Percentiles rank a stretch among this genome's conserved stretches.
These are phyloP conservation scores for Phoma herbarum DNA, from an alignment of 2,329 filamentous ascomycete genomes.

Conservation along the genomic window DNA sequence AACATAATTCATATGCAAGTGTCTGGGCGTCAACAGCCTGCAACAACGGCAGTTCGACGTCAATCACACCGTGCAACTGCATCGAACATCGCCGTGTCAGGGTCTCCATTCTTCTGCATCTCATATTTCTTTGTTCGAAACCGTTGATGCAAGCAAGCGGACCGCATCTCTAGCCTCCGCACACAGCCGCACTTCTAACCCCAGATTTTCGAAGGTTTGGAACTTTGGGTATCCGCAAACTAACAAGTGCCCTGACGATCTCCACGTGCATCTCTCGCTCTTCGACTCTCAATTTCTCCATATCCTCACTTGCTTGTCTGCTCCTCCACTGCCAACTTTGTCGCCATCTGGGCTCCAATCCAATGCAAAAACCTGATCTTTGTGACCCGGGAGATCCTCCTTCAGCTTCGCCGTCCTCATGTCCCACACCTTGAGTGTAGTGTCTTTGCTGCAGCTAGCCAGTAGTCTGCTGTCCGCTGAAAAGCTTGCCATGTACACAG, in stretches of 20 bases:
- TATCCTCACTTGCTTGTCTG: conserved; percentile 79
- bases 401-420: conserved; percentile 83
- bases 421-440: conserved; percentile 94
- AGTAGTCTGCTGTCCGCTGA: conserved; percentile 90
- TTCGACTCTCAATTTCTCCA: conserved; percentile 70
- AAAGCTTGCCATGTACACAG: conserved; percentile 93
- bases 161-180: conserved; percentile 21
- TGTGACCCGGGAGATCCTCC: conserved; percentile 85
- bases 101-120: neutral
- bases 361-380: conserved; percentile 91
- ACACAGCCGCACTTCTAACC: conserved; percentile 16
- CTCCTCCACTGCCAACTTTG: conserved; percentile 88
- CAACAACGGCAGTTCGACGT: neutral
- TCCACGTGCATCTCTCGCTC: conserved; percentile 17
- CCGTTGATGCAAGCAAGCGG: conserved; percentile 23
- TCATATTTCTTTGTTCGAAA: conserved; percentile 11
- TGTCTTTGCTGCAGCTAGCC: conserved; percentile 89
- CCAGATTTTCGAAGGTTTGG: conserved; percentile 23
- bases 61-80: neutral
- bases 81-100: neutral
- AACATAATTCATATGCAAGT: conserved; percentile 16
- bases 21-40: conserved; percentile 7
- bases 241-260: conserved; percentile 18
- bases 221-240: conserved; percentile 28
- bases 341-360: conserved; percentile 95